Evolutionary conservation across 1,284 basidiomycete genomes (phyloP).

Genomic region (Thecaphora thlaspeos): DNA sequence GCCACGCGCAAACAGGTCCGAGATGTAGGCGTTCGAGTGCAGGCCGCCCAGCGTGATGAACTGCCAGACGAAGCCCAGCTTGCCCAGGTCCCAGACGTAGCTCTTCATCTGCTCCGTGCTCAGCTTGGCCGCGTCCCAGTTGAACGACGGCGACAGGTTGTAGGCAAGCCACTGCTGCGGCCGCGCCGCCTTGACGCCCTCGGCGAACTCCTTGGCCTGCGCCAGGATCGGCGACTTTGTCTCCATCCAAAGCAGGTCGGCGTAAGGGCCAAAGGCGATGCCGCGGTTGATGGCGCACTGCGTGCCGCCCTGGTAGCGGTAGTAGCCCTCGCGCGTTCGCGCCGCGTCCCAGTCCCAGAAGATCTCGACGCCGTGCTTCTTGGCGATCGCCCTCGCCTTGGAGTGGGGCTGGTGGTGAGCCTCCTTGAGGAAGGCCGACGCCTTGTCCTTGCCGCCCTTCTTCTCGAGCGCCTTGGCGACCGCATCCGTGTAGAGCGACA

Average conservation of each 20-base stretch:
- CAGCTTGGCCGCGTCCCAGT: constrained; percentile 67
- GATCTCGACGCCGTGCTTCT: constrained; percentile 72
- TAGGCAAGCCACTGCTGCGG: constrained; percentile 57
- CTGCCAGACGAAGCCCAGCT: constrained; percentile 94
- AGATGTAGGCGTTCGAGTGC: constrained; percentile 96
- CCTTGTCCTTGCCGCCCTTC: constrained; percentile 62
- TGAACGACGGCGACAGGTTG: constrained; percentile 59
- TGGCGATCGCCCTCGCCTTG: constrained; percentile 73
- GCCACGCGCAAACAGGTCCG: constrained; percentile 81
- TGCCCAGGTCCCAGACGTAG: constrained; percentile 90
- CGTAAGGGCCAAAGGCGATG: constrained; percentile 87
- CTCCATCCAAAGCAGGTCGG: constrained; percentile 73
- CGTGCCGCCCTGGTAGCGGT: constrained; percentile 95
- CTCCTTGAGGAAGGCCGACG: constrained; percentile 66
- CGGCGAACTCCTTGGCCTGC: constrained; percentile 90
- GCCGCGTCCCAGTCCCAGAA: constrained; percentile 93
- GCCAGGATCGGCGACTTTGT: constrained; percentile 92
- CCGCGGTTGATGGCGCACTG: constrained; percentile 90
- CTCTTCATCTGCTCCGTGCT: constrained; percentile 79
- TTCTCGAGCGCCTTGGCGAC: constrained; percentile 72
- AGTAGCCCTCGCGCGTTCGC: constrained; percentile 90
- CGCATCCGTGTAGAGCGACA: constrained; percentile 75
- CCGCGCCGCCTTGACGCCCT: constrained; percentile 50
- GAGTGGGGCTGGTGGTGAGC: constrained; percentile 70
- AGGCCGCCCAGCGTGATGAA: constrained; percentile 96